Conservation (phyloP, 305 asterid genomes). For the Fraxinus xanthoxyloides region DNA sequence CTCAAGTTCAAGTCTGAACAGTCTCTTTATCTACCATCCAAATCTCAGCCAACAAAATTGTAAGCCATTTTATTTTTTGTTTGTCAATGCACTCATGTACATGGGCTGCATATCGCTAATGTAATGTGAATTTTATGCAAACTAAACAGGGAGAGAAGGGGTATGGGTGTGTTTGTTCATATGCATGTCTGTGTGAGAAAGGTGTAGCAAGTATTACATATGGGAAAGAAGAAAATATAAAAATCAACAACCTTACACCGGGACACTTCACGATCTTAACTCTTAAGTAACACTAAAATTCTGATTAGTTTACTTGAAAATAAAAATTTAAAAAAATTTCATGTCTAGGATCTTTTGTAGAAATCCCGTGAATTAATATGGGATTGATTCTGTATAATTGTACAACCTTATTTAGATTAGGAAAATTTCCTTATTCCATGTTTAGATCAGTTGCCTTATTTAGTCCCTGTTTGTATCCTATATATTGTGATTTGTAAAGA, state of each 20-base stretch:
- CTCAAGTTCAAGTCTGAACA: neutral
- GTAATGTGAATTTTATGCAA: neutral
- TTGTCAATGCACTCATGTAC: neutral
- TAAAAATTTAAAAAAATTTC: neutral
- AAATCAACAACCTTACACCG: neutral
- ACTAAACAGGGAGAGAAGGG: neutral
- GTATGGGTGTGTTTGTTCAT: neutral
- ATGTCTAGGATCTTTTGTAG: neutral
- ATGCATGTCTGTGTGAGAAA: neutral
- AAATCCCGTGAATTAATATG: too few species aligned
- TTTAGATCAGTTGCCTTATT: too few species aligned
- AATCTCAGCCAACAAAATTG: neutral
- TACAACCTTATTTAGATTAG: too few species aligned
- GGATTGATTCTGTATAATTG: too few species aligned
- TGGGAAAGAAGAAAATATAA: neutral
- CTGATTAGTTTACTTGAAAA: neutral
- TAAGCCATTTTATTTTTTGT: neutral
- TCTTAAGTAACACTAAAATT: neutral
- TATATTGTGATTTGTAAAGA: too few species aligned
- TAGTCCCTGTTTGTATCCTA: too few species aligned
- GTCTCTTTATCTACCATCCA: neutral
- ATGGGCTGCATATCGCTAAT: neutral
- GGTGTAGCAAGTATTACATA: neutral
- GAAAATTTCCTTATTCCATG: too few species aligned
- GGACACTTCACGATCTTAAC: neutral